Conservation (phyloP, 441 rosid genomes). For the Iberis amara region DNA sequence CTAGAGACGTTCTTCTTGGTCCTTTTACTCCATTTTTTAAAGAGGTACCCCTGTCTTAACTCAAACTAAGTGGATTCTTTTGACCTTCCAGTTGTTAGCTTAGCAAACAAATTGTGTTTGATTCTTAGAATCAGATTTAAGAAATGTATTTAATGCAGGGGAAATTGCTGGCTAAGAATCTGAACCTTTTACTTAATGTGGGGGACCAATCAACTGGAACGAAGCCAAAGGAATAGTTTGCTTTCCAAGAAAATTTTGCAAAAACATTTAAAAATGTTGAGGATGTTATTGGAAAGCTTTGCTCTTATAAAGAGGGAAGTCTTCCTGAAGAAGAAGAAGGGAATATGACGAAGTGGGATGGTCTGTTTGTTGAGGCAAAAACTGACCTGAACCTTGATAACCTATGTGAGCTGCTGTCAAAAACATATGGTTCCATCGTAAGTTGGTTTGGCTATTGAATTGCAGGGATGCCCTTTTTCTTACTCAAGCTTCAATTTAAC, state of each 20-base stretch:
- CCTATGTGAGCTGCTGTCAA: slow-evolving; percentile 46
- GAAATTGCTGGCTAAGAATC: slow-evolving; percentile 47
- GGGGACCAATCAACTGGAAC: slow-evolving; percentile 35
- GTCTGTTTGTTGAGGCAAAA: slow-evolving; percentile 44
- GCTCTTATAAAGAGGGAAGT: slow-evolving; percentile 31
- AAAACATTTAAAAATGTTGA: slow-evolving; percentile 35
- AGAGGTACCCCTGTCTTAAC: slow-evolving; percentile 46
- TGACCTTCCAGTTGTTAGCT: slow-evolving; percentile 1
- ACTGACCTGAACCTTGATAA: slow-evolving; percentile 44
- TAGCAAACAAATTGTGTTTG: slow-evolving; percentile 16
- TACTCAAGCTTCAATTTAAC: slow-evolving; percentile 14
- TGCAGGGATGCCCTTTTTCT: slow-evolving; percentile 12
- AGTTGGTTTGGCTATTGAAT: slow-evolving; percentile 27
- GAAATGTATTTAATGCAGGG: slow-evolving; percentile 43
- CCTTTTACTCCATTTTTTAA: slow-evolving; percentile 43
- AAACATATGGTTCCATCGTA: slow-evolving; percentile 52
- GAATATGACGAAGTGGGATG: slow-evolving; percentile 63
- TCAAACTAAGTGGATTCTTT: slow-evolving; percentile 10
- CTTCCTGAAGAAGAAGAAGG: slow-evolving; percentile 38
- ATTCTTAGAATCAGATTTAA: slow-evolving; percentile 12
- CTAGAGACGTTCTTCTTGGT: slow-evolving; percentile 41
- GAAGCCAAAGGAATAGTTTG: slow-evolving; percentile 30
- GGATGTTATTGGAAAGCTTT: slow-evolving; percentile 44
- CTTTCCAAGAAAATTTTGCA: slow-evolving; percentile 39
- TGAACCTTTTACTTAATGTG: slow-evolving; percentile 31